Percentiles rank a stretch among this genome's conserved stretches.
phyloP scores from a whole-genome alignment of 345 rosid genomes.

The Populus ilicifolia region DNA sequence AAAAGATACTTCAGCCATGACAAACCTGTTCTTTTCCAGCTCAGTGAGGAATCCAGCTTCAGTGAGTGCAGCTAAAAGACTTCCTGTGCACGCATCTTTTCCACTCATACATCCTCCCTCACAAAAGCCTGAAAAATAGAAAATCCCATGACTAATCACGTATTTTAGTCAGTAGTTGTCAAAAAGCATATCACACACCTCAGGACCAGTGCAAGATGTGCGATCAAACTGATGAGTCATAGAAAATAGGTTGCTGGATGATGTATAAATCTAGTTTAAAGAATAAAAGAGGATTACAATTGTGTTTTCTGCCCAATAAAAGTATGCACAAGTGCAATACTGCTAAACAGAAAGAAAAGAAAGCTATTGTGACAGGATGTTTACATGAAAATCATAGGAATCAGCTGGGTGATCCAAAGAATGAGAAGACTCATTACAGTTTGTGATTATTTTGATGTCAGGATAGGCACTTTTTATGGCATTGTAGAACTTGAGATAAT shows the following conservation, averaged over 20 bases:
- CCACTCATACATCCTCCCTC: slow-evolving; percentile 88
- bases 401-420: slow-evolving; percentile 84
- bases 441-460: slow-evolving; percentile 79
- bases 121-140: slow-evolving; percentile 69
- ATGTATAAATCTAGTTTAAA: slow-evolving; percentile 56
- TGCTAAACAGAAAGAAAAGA: neutral
- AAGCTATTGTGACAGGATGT: neutral
- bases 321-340: neutral
- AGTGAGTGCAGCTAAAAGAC: slow-evolving; percentile 81
- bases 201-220: slow-evolving; percentile 72
- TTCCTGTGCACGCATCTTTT: slow-evolving; percentile 84
- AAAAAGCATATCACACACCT: slow-evolving; percentile 40
- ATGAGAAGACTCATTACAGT: slow-evolving; percentile 78
- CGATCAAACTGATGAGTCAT: slow-evolving; percentile 59
- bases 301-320: neutral
- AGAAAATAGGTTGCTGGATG: slow-evolving; percentile 65
- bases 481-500: slow-evolving; percentile 80
- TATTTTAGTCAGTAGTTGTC: neutral
- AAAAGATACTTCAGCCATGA: neutral
- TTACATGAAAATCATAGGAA: slow-evolving; percentile 82
- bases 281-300: slow-evolving; percentile 1
- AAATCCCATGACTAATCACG: slow-evolving; percentile 1
- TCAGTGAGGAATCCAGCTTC: slow-evolving; percentile 93
- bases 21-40: slow-evolving; percentile 85
- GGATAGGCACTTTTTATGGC: slow-evolving; percentile 76